These are phyloP conservation scores for Flaveria ramosissima DNA, from an alignment of 129 eudicot genomes.

Conservation along the genomic window DNA sequence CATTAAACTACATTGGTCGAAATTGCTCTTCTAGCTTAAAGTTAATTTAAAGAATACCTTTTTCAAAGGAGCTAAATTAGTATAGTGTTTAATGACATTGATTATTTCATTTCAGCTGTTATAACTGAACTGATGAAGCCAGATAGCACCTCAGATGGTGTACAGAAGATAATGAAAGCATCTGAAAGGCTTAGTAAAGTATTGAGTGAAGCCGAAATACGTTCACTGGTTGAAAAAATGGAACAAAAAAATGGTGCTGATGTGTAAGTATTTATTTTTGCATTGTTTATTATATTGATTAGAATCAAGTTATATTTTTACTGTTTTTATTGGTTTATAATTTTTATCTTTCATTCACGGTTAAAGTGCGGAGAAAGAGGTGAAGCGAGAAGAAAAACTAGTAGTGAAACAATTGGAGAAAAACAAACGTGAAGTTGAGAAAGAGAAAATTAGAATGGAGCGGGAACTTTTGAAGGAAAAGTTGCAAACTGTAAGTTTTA, in stretches of 20 bases:
- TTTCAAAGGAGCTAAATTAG: not conserved
- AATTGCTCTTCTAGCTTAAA: not conserved
- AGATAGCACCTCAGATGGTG: slow-evolving; percentile 43
- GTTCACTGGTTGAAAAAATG: slow-evolving; percentile 55
- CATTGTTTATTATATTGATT: not conserved
- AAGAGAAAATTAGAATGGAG: slow-evolving; percentile 71
- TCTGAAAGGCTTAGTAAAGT: slow-evolving; percentile 68
- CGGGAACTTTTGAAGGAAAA: slow-evolving; percentile 88
- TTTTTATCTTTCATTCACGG: slow-evolving; percentile 11
- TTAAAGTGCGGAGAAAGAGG: slow-evolving; percentile 78
- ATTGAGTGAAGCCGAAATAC: slow-evolving; percentile 74
- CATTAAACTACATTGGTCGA: not conserved
- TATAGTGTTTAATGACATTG: slow-evolving; percentile 14
- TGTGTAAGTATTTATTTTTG: slow-evolving; percentile 48
- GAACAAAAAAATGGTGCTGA: slow-evolving; percentile 59
- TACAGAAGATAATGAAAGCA: slow-evolving; percentile 56
- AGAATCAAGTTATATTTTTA: not conserved
- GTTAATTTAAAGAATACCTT: slow-evolving; percentile 1
- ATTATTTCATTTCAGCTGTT: slow-evolving; percentile 49
- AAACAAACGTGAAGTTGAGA: slow-evolving; percentile 73
- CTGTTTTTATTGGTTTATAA: not conserved
- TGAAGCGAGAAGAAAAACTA: slow-evolving; percentile 54
- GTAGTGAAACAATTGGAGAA: slow-evolving; percentile 80
- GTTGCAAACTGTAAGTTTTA: slow-evolving; percentile 60
- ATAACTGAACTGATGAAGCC: slow-evolving; percentile 55